Percentiles rank a stretch among this genome's conserved stretches.
Evolutionary conservation across 2,329 filamentous ascomycete species (phyloP).

Genomic region (Colletotrichum plurivorum): DNA sequence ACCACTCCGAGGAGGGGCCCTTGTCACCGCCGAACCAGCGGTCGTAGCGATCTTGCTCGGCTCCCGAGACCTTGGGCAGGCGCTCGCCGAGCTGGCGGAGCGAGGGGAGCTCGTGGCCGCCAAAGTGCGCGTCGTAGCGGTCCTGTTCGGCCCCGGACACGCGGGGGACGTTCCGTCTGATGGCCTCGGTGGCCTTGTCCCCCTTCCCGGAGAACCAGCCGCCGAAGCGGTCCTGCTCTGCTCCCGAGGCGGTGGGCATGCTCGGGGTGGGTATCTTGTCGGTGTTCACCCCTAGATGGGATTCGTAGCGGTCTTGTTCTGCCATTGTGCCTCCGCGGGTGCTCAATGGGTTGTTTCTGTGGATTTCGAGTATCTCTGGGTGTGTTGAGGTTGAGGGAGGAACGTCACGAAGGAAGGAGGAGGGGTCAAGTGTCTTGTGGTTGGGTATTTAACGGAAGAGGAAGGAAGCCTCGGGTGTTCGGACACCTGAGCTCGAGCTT

Average conservation of each 20-base stretch:
- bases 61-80: slow-evolving; percentile 35
- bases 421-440: neutral
- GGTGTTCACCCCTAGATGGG: slow-evolving; percentile 38
- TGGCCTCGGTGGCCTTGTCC: slow-evolving; percentile 23
- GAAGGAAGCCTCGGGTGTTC: neutral
- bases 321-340: slow-evolving; percentile 32
- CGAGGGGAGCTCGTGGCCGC: slow-evolving; percentile 37
- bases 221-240: slow-evolving; percentile 34
- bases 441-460: slow-evolving; percentile 1
- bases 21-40: slow-evolving; percentile 41
- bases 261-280: slow-evolving; percentile 31
- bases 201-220: slow-evolving; percentile 35
- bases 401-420: neutral
- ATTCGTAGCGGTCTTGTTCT: slow-evolving; percentile 43
- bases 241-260: slow-evolving; percentile 34
- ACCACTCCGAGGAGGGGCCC: slow-evolving; percentile 13
- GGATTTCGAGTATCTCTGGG: neutral
- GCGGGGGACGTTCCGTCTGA: slow-evolving; percentile 36
- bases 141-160: slow-evolving; percentile 45
- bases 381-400: neutral
- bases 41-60: slow-evolving; percentile 42
- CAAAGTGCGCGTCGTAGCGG: slow-evolving; percentile 43
- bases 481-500: neutral
- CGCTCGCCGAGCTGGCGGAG: slow-evolving; percentile 12
- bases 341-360: slow-evolving; percentile 22